phyloP scores from a whole-genome alignment of 2,329 filamentous ascomycete genomes.

The Boeremia exigua region DNA sequence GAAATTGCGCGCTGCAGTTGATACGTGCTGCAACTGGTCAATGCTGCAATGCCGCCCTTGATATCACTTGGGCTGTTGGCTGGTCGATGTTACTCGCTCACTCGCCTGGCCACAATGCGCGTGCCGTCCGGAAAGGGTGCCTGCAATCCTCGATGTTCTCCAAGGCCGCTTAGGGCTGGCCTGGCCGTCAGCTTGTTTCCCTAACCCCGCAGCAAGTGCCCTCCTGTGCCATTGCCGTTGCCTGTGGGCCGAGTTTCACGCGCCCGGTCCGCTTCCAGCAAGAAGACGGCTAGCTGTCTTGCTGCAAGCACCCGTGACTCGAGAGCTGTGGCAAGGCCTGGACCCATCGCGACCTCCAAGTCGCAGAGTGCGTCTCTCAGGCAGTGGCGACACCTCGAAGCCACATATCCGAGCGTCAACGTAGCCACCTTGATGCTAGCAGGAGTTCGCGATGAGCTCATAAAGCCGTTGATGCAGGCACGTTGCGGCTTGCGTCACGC shows the following conservation, averaged over 20 bases:
- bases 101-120: constrained; percentile 8
- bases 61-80: constrained; percentile 13
- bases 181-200: constrained; percentile 13
- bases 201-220: constrained; percentile 17
- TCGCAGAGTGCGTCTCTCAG: neutral
- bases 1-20: constrained; percentile 15
- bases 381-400: no score
- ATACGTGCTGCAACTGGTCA: constrained; percentile 15
- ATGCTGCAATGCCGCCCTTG: constrained; percentile 16
- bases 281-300: constrained; percentile 14
- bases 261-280: constrained; percentile 11
- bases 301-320: constrained; percentile 7
- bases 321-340: neutral
- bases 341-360: neutral
- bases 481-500: constrained; percentile 7
- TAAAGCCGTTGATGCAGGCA: constrained; percentile 6
- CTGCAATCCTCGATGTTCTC: constrained; percentile 16
- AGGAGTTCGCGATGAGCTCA: constrained; percentile 1
- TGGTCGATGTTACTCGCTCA: constrained; percentile 15
- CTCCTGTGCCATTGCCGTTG: constrained; percentile 13
- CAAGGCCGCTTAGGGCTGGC: constrained; percentile 14
- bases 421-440: neutral
- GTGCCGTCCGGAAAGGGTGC: constrained; percentile 13
- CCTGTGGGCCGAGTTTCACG: constrained; percentile 15
- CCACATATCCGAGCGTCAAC: neutral